Conservation (phyloP, 148 eudicot species). For the Tetragonia tetragonoides region DNA sequence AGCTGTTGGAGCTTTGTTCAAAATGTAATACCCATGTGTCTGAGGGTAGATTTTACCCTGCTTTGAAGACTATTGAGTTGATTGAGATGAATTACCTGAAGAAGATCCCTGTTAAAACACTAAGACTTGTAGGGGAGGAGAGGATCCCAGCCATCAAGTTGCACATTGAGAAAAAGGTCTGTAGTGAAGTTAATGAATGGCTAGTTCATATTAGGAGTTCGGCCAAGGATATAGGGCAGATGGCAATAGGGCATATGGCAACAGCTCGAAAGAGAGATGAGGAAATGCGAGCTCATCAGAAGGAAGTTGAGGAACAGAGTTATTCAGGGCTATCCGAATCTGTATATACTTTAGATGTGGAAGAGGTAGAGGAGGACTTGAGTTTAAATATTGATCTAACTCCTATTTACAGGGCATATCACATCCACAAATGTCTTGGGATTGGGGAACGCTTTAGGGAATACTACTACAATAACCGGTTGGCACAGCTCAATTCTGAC, state of each 20-base stretch:
- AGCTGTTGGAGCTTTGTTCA: slow-evolving; percentile 64
- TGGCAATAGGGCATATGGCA: slow-evolving; percentile 69
- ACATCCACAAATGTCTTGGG: slow-evolving; percentile 77
- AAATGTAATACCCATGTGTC: slow-evolving; percentile 82
- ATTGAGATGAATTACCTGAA: slow-evolving; percentile 67
- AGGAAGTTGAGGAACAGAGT: slow-evolving; percentile 76
- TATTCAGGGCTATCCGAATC: slow-evolving; percentile 48
- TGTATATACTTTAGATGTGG: slow-evolving; percentile 69
- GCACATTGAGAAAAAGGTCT: slow-evolving; percentile 75
- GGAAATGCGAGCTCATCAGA: slow-evolving; percentile 72
- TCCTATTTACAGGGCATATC: slow-evolving; percentile 81
- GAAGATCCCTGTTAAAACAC: slow-evolving; percentile 62
- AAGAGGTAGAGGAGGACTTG: slow-evolving; percentile 66
- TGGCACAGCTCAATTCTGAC: slow-evolving; percentile 85
- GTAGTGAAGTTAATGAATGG: slow-evolving; percentile 84
- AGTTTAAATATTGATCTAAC: slow-evolving; percentile 75
- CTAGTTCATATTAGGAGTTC: slow-evolving; percentile 71
- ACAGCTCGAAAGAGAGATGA: slow-evolving; percentile 69
- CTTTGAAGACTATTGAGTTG: slow-evolving; percentile 78
- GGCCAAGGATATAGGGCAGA: slow-evolving; percentile 83
- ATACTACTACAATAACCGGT: slow-evolving; percentile 81
- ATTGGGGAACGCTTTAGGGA: slow-evolving; percentile 73
- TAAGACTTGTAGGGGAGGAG: slow-evolving; percentile 52
- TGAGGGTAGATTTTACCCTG: slow-evolving; percentile 81
- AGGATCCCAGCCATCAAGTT: slow-evolving; percentile 65